Conservation (phyloP, 345 rosid genomes). For the Boechera retrofracta region DNA sequence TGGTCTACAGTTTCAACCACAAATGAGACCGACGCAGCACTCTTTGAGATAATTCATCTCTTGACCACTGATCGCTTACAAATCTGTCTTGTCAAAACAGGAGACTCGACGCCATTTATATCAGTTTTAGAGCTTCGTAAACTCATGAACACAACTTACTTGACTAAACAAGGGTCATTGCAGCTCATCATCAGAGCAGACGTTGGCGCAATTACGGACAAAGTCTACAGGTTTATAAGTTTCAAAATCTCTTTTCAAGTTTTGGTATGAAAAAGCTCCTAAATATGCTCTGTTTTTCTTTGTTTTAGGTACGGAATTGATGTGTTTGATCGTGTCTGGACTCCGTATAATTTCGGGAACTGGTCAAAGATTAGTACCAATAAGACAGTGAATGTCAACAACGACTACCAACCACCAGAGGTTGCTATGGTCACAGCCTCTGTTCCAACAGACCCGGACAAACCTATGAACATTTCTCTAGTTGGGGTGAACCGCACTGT, state of each 20-base stretch:
- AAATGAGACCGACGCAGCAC: conserved; percentile 29
- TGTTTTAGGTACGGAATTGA: conserved; percentile 52
- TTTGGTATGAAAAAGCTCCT: not conserved
- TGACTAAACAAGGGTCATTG: conserved; percentile 43
- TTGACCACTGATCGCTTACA: conserved; percentile 43
- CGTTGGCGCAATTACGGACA: conserved; percentile 39
- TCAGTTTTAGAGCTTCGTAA: conserved; percentile 58
- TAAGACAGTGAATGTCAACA: conserved; percentile 8
- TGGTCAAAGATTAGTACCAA: conserved; percentile 42
- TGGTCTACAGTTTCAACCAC: conserved; percentile 45
- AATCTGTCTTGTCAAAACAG: conserved; percentile 61
- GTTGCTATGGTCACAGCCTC: conserved; percentile 50
- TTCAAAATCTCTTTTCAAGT: not conserved
- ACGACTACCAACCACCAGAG: conserved; percentile 42
- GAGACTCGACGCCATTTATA: conserved; percentile 55
- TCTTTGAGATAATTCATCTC: conserved; percentile 49
- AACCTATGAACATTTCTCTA: conserved; percentile 24
- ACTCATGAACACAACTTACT: conserved; percentile 40
- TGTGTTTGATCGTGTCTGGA: conserved; percentile 55
- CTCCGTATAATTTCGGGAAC: conserved; percentile 14
- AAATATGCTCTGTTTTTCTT: conserved; percentile 18
- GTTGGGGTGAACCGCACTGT: not conserved
- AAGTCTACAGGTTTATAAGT: conserved; percentile 47
- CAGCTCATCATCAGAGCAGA: conserved; percentile 31
- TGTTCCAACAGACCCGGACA: conserved; percentile 44